Evolutionary conservation across 2,329 filamentous ascomycete genomes (phyloP).

Genomic region (Cordyceps javanica): DNA sequence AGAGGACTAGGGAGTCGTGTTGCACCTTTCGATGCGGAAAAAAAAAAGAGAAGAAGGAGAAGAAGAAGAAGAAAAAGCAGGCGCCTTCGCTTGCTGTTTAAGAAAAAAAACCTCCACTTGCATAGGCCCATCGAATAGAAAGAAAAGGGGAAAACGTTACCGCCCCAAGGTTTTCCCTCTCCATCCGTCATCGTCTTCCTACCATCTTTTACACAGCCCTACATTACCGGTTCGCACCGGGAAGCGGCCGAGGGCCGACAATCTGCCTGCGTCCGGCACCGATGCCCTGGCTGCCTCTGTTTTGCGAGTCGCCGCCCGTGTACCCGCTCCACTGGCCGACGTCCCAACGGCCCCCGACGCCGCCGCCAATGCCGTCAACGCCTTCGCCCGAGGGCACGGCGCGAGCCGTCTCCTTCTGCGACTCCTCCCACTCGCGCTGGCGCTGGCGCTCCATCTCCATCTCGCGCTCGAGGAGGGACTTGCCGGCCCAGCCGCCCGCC

Average conservation of each 20-base stretch:
- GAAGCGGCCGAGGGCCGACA: slow-evolving; percentile 67
- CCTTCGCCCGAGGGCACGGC: slow-evolving; percentile 45
- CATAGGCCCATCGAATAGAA: no score
- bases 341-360: slow-evolving; percentile 65
- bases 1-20: no score
- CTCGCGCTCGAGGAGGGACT: slow-evolving; percentile 69
- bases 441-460: slow-evolving; percentile 74
- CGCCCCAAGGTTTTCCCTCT: background rate
- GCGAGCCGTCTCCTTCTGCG: slow-evolving; percentile 56
- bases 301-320: slow-evolving; percentile 70
- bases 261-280: slow-evolving; percentile 70
- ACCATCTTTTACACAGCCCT: no score
- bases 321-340: slow-evolving; percentile 70
- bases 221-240: slow-evolving; percentile 27
- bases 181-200: slow-evolving; percentile 16
- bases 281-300: slow-evolving; percentile 58
- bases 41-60: background rate
- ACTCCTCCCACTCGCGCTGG: slow-evolving; percentile 74
- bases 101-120: no score
- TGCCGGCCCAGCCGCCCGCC: slow-evolving; percentile 57
- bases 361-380: slow-evolving; percentile 60
- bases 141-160: background rate
- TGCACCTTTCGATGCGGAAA: no score
- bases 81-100: no score
- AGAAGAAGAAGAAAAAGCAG: no score